Evolutionary conservation across 1,139 yeast genomes (phyloP), one percentile per base, ranked within the genome.

Genomic region (Sugiyamaella xylanicola): DNA sequence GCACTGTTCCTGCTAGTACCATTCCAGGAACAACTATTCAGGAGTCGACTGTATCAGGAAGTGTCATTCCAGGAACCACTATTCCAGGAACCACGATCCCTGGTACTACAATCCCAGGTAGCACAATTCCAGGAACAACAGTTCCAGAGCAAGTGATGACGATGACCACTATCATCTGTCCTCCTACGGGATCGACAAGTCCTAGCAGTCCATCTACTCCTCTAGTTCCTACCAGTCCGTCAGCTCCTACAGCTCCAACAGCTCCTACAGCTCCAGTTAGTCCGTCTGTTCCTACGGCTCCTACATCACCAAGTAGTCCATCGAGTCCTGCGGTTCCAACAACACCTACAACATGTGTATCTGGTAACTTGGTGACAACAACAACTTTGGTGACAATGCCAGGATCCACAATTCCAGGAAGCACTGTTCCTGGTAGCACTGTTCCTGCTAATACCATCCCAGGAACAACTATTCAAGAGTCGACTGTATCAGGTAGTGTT

Each of bases 391-490:
- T 25, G 29, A 25, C 29, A 5, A 25, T 25, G 29, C 37, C 37
- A 32, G 44, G 44, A 13, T 13, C 44, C n/a, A 17, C 25, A 2
- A 9, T 40, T 17, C 61, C 60, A 13, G 63, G 59, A 20, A 51
- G 54, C 53, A 16, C 47, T 9, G 29, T 25, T 25, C 29, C 29
- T 5, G 29, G 29, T 3, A n/a, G 15, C 15, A 43, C 47, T 2
- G 35, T 43, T 13, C 48, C 57, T 27, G 60, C 57, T n/a, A 47
- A 51, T n/a, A 54, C 57, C 2, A 21, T 52, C 15, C 56, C 59
- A n/a, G 54, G 29, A 5, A 25, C 29, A 5, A 25, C 29, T 25
- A 25, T 25, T 9, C 8, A 25, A 9, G 29, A 25, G 9, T 25
- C 29, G 5, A 25, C 29, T 25, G 29, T 25, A 25, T 25, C 29